Evolutionary conservation across 768 basidiomycete species (phyloP), one percentile per base, ranked within the genome.

Genomic region (Albatrellus ellisii): DNA sequence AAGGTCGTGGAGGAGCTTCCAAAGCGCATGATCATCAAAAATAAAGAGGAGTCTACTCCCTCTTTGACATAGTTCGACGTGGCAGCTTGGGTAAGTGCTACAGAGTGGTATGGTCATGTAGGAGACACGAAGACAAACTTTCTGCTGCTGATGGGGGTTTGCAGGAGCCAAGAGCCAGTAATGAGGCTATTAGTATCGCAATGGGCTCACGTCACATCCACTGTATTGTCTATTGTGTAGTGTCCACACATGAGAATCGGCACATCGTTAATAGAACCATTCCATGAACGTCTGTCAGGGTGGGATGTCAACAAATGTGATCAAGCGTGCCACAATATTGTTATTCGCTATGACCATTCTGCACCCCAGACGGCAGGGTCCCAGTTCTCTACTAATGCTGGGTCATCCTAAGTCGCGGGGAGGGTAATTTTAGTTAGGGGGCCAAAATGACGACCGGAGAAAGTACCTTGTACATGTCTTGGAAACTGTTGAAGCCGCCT

Each of bases 351-450:
- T 9, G 42, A 33, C 61, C 63, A 67, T 10, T 69, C 61, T 4
- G 59, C 56, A 32, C 63, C 69, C 80, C 79, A 83, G 21, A 77
- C 63, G 8, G 73, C 66, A 48, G 72, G 67, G 46, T 75, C 73
- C 81, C 80, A 88, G 43, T 83, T 80, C 59, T 85, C 85, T 7
- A 88, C 75, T 14, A 88, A 68, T 22, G 64, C 58, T 6, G 76
- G 68, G 54, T 88, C 81, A 44, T 79, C 62, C 77, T 79, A 47
- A 25, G 34, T 41, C 9, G 46, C 41, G 32, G 39, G 33, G 25
- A 20, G 20, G 4, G 27, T 17, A 28, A 24, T 29, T 14, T 29
- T n/a, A 24, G 38, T 20, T 11, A 17, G n/a, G 41, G 54, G 41
- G 8, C 1, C 11, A 2, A n/a, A n/a, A 22, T 6, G 41, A 20